phyloP scores from a whole-genome alignment of 371 early-diverging fungal species.

The Mucor mucedo region DNA sequence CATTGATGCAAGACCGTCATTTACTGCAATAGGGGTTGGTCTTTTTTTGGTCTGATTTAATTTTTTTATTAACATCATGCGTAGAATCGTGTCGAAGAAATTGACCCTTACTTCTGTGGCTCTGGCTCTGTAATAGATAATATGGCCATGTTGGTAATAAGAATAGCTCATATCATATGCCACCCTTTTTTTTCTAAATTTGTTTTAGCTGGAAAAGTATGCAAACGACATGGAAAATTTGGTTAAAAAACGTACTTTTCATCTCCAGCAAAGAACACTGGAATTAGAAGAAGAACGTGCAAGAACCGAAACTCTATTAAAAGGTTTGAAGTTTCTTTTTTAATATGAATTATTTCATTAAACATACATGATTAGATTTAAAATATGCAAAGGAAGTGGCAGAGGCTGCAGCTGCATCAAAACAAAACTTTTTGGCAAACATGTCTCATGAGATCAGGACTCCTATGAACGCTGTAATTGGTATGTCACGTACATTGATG shows the following conservation, averaged over 20 bases:
- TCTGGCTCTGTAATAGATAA: conserved; percentile 53
- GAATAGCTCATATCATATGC: not conserved
- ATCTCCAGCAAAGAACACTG: conserved; percentile 53
- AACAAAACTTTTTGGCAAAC: conserved; percentile 62
- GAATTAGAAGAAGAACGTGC: conserved; percentile 58
- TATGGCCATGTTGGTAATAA: conserved; percentile 52
- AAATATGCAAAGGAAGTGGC: conserved; percentile 59
- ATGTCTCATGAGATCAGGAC: conserved; percentile 65
- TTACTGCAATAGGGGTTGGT: conserved; percentile 38
- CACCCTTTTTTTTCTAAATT: not conserved
- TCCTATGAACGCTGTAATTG: conserved; percentile 65
- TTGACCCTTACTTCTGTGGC: conserved; percentile 49
- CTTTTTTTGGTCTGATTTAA: not conserved
- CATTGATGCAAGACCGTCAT: conserved; percentile 36
- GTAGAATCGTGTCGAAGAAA: conserved; percentile 41
- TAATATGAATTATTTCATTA: not conserved
- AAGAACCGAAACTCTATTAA: conserved; percentile 40
- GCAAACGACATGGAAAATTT: conserved; percentile 60
- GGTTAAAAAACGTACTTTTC: conserved; percentile 50
- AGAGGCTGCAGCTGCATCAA: conserved; percentile 58
- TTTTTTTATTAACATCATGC: not conserved
- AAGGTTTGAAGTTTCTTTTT: conserved; percentile 20
- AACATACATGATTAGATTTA: conserved; percentile 34
- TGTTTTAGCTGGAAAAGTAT: conserved; percentile 51
- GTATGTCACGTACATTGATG: conserved; percentile 59